These are phyloP conservation scores for Pontederia crassipes DNA, from an alignment of 176 grass and related monocot species.

Conservation along the genomic window DNA sequence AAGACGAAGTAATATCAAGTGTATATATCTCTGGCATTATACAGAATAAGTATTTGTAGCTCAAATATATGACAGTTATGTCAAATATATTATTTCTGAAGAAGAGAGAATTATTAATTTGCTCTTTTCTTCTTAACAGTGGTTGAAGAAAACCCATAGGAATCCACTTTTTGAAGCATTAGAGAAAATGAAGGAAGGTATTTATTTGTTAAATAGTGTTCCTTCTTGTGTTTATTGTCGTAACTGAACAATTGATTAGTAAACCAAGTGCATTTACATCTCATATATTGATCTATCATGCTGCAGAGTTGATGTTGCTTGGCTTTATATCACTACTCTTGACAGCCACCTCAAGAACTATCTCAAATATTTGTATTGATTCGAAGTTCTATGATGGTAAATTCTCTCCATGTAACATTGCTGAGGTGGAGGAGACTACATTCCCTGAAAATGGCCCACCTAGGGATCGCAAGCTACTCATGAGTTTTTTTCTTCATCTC, in stretches of 20 bases:
- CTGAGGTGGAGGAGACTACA: conserved; percentile 45
- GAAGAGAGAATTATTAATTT: background rate
- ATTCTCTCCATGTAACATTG: conserved; percentile 76
- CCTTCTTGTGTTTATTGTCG: background rate
- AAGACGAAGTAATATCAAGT: no score
- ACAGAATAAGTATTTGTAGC: background rate
- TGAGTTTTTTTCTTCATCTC: conserved; percentile 38
- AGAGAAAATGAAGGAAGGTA: conserved; percentile 99
- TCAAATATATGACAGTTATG: background rate
- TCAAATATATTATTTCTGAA: background rate
- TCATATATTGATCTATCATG: conserved; percentile 6
- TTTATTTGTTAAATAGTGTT: background rate
- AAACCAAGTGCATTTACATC: background rate
- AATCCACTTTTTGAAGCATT: conserved; percentile 83
- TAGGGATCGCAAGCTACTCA: conserved; percentile 21
- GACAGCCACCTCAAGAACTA: conserved; percentile 69
- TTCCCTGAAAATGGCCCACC: conserved; percentile 24
- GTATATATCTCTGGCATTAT: no score
- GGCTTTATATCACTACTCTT: conserved; percentile 94
- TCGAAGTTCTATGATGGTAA: conserved; percentile 66
- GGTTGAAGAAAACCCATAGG: conserved; percentile 80
- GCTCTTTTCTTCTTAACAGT: conserved; percentile 32
- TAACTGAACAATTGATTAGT: background rate
- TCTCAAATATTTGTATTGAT: conserved; percentile 80
- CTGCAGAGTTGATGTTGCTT: conserved; percentile 87